Evolutionary conservation across 495 filamentous ascomycete species (phyloP).

Genomic region (Annulohypoxylon maeteangense): DNA sequence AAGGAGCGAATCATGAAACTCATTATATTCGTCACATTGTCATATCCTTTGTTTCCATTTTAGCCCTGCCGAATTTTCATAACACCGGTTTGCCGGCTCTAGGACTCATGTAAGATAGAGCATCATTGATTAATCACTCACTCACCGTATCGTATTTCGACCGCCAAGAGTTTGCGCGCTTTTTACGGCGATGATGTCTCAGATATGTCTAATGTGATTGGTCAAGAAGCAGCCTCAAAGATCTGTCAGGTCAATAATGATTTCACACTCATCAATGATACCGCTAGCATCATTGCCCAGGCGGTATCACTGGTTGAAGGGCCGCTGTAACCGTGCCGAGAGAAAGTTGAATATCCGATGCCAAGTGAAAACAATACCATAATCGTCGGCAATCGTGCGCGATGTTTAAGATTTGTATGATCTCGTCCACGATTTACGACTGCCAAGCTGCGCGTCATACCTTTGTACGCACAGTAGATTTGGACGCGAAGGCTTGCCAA

Average conservation of each 20-base stretch:
- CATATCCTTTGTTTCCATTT: not conserved
- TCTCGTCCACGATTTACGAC: constrained; percentile 19
- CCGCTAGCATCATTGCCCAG: too few relatives aligned
- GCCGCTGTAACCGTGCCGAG: constrained; percentile 3
- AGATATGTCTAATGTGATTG: not conserved
- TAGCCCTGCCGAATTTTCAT: not conserved
- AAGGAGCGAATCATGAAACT: not conserved
- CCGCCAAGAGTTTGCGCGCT: not conserved
- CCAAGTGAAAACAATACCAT: constrained; percentile 21
- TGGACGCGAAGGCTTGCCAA: constrained; percentile 27
- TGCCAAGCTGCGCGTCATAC: constrained; percentile 35
- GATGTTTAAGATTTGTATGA: constrained; percentile 21
- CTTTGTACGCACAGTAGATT: constrained; percentile 34
- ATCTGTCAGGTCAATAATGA: not conserved
- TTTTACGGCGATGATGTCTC: not conserved
- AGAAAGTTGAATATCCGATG: constrained; percentile 16
- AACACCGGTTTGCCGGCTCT: too few relatives aligned
- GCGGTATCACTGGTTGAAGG: not conserved
- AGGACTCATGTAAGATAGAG: not conserved
- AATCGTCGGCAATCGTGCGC: not conserved
- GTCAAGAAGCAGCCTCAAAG: not conserved
- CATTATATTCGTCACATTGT: not conserved
- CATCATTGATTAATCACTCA: not conserved
- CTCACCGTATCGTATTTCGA: not conserved
- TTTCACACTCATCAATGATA: not conserved